Conservation (phyloP, 495 filamentous ascomycete species). For the Xylaria flabelliformis region DNA sequence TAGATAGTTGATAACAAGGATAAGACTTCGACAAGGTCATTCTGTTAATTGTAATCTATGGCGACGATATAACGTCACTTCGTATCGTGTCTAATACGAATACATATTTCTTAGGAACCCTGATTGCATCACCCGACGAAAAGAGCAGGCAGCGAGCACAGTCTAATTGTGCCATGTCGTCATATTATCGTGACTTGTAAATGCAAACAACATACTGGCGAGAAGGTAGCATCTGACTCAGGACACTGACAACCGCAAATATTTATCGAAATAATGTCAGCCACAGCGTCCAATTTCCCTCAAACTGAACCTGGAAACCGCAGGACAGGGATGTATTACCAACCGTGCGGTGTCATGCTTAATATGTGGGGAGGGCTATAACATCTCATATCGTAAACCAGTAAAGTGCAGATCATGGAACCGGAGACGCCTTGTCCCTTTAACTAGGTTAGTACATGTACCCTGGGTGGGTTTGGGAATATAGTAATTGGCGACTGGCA, state of each 20-base stretch:
- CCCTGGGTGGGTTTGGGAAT: neutral
- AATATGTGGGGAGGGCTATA: no score
- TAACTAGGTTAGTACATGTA: neutral
- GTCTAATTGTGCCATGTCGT: neutral
- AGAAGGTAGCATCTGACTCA: neutral
- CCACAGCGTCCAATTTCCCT: neutral
- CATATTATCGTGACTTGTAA: neutral
- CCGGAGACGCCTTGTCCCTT: neutral
- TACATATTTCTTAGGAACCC: neutral
- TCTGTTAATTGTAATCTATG: neutral
- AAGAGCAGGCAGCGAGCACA: neutral
- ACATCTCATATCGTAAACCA: neutral
- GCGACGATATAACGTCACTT: neutral
- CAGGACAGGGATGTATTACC: no score
- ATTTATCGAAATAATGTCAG: neutral
- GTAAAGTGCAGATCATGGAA: neutral
- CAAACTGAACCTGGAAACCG: neutral
- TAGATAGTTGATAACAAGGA: conserved; percentile 16
- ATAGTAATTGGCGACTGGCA: neutral
- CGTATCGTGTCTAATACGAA: neutral
- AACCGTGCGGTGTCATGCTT: no score
- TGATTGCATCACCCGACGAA: neutral
- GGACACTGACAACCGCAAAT: neutral
- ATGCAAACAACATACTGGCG: neutral
- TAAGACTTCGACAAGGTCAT: neutral